A percentile compares a stretch with the other conserved stretches of the same genome.
These are phyloP conservation scores for Russula earlei DNA, from an alignment of 768 basidiomycete genomes.

Conservation along the genomic window DNA sequence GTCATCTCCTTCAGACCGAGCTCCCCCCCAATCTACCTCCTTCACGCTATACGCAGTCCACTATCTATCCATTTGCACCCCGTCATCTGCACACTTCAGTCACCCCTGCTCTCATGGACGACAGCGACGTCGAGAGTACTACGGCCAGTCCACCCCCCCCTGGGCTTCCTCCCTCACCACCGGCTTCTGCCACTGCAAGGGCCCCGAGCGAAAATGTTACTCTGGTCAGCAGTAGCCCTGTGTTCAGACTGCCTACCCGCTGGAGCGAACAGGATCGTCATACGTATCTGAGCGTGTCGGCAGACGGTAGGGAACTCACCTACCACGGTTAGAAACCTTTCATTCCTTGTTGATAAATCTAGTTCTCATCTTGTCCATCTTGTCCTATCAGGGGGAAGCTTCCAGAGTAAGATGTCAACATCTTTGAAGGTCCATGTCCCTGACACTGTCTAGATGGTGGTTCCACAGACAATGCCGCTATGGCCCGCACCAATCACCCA, in stretches of 20 bases:
- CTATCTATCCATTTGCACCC: conserved; percentile 3
- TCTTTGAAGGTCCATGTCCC: not conserved
- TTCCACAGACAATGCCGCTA: conserved; percentile 42
- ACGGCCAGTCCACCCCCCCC: conserved; percentile 18
- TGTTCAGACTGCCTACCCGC: conserved; percentile 59
- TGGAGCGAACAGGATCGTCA: conserved; percentile 69
- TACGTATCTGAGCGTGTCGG: conserved; percentile 47
- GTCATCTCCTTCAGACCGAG: conserved; percentile 56
- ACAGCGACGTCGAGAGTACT: conserved; percentile 23
- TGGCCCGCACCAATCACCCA: conserved; percentile 66
- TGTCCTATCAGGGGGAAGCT: conserved; percentile 1
- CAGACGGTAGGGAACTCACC: conserved; percentile 64
- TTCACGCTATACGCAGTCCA: conserved; percentile 15
- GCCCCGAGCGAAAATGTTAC: conserved; percentile 12
- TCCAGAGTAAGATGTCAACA: conserved; percentile 12
- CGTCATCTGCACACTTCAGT: conserved; percentile 37
- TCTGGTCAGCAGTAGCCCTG: conserved; percentile 22
- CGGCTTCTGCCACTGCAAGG: conserved; percentile 4
- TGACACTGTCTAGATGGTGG: conserved; percentile 5
- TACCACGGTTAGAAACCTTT: conserved; percentile 46
- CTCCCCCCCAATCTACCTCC: conserved; percentile 32
- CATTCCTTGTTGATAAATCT: not conserved
- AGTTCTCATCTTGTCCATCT: not conserved
- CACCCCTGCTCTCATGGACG: conserved; percentile 13
- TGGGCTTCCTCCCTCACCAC: conserved; percentile 15